Evolutionary conservation across 2,329 filamentous ascomycete genomes (phyloP), one percentile per base, ranked within the genome.

Genomic region (Verticillium longisporum): DNA sequence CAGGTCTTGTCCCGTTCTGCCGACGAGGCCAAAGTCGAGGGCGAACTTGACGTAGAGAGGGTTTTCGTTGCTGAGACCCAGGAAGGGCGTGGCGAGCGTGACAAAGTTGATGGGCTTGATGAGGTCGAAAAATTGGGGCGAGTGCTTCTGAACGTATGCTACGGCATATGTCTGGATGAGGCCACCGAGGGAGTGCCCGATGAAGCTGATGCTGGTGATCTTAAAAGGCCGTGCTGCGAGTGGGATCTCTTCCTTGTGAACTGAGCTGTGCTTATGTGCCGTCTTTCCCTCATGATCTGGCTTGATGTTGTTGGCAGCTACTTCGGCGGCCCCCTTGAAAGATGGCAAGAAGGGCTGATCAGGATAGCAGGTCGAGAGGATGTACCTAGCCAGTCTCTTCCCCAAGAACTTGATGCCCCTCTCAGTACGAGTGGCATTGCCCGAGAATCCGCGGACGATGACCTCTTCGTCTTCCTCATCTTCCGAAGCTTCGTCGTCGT

Each of bases 31-130:
- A 76, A 98, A 96, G 72, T 99, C 95, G 3, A 99, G 80, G 0
- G 95, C 95, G 73, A 99, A 98, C 69, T 93, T 96, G 74, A 99
- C 91, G 72, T 99, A 99, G 61, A 98, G 82, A 0, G 95, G 95
- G 68, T 99, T 99, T 72, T 99, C 95, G 72, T 99, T 97, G 74
- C 94, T 98, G 41, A 98, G 78, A 0, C 94, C 94, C 1, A 98
- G 78, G 66, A 97, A 92, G 0, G 94, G 94, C 0, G 93, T 89
- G 15, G 94, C 93, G 66, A 98, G 78, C 33, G 90, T 83, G 66
- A 98, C 89, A 70, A 98, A 98, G 71, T 97, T 97, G 72, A 97
- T 80, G 0, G 94, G 94, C 65, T 87, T 84, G 68, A 97, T 96
- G 5, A 87, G 78, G 57, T 93, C 83, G 68, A 98, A 98, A 72